Conservation (phyloP, 495 filamentous ascomycete species). For the Trichoderma orchidacearum region DNA sequence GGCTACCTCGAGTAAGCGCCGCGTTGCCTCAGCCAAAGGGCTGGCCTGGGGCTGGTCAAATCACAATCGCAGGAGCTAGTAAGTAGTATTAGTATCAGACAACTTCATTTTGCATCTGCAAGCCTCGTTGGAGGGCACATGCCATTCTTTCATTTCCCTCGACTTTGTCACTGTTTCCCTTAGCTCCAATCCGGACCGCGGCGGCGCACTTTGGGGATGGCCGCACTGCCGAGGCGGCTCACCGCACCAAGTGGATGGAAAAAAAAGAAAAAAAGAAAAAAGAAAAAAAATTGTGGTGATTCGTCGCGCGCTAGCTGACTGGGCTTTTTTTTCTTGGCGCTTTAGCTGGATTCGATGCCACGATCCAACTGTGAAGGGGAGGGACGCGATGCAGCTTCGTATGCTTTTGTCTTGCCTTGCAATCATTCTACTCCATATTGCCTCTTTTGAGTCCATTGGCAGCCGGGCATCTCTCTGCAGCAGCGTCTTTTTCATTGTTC, state of each 20-base stretch:
- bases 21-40: not conserved
- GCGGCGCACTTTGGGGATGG: not conserved
- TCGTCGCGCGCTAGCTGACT: not conserved
- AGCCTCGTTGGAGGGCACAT: no score
- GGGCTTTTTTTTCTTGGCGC: not conserved
- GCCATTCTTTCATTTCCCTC: no score
- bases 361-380: not conserved
- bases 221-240: not conserved
- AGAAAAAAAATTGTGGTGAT: not conserved
- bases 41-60: not conserved
- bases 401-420: not conserved
- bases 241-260: not conserved
- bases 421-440: no score
- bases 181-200: not conserved
- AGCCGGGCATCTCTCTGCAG: no score
- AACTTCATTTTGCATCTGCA: not conserved
- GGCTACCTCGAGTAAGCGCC: not conserved
- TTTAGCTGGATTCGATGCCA: not conserved
- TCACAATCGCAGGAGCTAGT: not conserved
- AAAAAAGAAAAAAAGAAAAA: not conserved
- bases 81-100: no score
- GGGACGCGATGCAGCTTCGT: not conserved
- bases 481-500: not conserved
- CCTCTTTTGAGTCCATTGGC: no score
- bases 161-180: no score